Evolutionary conservation across 192 early-diverging fungal genomes (phyloP).

Genomic region (Podila horticola): DNA sequence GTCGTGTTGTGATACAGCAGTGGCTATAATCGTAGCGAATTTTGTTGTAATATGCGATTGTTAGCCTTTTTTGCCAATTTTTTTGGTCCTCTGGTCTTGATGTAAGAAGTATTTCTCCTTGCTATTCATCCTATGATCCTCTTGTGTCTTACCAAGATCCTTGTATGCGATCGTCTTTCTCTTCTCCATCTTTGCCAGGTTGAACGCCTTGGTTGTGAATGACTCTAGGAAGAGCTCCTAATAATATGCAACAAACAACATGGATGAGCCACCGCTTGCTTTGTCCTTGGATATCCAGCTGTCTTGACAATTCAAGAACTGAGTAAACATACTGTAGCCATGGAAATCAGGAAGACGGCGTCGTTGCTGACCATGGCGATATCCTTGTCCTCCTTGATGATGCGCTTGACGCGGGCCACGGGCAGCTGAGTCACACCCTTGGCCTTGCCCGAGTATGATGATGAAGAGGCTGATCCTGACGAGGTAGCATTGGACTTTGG

Average conservation of each 20-base stretch:
- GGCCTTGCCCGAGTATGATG: constrained; percentile 16
- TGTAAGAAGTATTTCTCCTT: not conserved
- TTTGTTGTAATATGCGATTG: constrained; percentile 37
- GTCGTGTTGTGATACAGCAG: constrained; percentile 44
- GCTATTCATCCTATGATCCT: not conserved
- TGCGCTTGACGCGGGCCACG: constrained; percentile 72
- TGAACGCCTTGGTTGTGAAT: constrained; percentile 69
- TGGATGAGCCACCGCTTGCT: not conserved
- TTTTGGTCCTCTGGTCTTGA: constrained; percentile 12
- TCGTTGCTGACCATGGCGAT: constrained; percentile 74
- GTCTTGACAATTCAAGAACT: too few species aligned
- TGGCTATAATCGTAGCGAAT: constrained; percentile 15
- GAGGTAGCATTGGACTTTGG: constrained; percentile 1
- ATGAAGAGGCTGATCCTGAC: constrained; percentile 3
- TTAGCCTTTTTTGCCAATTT: constrained; percentile 28
- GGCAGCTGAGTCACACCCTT: constrained; percentile 69
- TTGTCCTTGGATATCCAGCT: not conserved
- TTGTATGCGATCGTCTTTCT: constrained; percentile 78
- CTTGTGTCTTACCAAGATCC: constrained; percentile 69
- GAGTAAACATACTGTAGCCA: constrained; percentile 77
- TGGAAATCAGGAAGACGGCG: constrained; percentile 70
- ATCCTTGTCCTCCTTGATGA: constrained; percentile 83
- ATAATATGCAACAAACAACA: not conserved
- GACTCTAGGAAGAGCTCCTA: constrained; percentile 78
- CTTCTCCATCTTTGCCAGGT: constrained; percentile 70